Base-by-base conservation (phyloP, 305 asterid species). In the Rubia occidens region DNA sequence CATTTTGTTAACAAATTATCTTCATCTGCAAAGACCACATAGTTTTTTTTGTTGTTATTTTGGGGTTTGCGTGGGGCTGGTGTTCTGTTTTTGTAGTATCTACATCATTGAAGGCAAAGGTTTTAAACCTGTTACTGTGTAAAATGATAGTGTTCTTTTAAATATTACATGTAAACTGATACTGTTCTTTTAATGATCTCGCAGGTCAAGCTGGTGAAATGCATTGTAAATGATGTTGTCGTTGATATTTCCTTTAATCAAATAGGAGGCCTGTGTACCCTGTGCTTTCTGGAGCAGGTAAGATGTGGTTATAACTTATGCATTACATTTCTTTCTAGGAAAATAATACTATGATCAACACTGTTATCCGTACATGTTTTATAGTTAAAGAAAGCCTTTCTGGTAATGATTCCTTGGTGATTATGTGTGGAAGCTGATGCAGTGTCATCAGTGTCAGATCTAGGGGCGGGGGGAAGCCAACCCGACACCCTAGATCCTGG, bases 201-300 rank as follows among this genome's bases (percentile, higher is more conserved):
- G 68, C 95, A 91, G 99, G 99, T 91, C 75, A 89, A 87, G 83
- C 73, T 95, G 56, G 87, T 95, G 72, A 95, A 95, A 78, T 91
- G 97, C 81, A 89, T 95, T 66, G 87, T 91, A 40, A 87, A 91
- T 77, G 85, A 91, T 81, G 80, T 89, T 66, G 94, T 91, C 21
- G 96, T 95, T 49, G 99, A 95, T 66, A 71, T 95, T 72, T 91
- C 99, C 66, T 79, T 91, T 74, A 95, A 89, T 80, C 99, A 95
- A 84, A 85, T 89, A 60, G 99, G 99, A 17, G 97, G 99, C 54
- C 94, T 95, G 72, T 83, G 86, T 75, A 88, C 96, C 60, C 73
- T 95, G 39, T 87, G 99, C 85, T 95, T 95, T 82, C 96, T 95
- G 55, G 99, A 95, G 86, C 87, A 89, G 96, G 98, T 89, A 40